Evolutionary conservation across 306 rosid species (phyloP).

Genomic region (Betula pendula): DNA sequence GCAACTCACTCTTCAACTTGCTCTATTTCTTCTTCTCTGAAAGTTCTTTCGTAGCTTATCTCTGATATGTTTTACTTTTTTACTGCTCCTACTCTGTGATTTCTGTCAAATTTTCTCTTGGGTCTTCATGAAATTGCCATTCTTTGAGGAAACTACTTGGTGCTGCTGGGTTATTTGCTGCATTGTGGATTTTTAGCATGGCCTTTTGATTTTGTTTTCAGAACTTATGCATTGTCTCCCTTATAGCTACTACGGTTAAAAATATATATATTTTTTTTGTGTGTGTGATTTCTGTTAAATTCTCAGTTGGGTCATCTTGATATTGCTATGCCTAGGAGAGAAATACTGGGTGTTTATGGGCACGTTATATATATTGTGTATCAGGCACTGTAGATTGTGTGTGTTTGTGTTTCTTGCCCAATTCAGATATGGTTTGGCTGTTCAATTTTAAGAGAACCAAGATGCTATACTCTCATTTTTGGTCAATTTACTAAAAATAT

Average conservation of each 20-base stretch:
- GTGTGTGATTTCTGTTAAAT: background rate
- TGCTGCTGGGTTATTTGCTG: background rate
- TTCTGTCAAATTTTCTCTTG: background rate
- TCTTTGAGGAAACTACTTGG: background rate
- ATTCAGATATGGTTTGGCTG: background rate
- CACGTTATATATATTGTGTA: background rate
- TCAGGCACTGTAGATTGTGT: background rate
- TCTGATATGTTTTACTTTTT: slow-evolving; percentile 1
- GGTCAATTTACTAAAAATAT: background rate
- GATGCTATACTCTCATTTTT: background rate
- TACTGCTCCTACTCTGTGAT: background rate
- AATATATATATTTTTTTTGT: background rate
- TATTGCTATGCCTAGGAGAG: background rate
- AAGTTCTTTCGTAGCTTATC: slow-evolving; percentile 26
- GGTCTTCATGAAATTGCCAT: slow-evolving; percentile 1
- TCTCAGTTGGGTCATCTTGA: background rate
- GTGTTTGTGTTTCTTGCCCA: background rate
- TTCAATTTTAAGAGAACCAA: slow-evolving; percentile 9
- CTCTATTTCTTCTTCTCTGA: slow-evolving; percentile 36
- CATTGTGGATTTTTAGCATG: background rate
- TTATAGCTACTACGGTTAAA: background rate
- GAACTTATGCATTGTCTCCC: too few relatives aligned
- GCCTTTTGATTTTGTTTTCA: background rate
- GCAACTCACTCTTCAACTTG: slow-evolving; percentile 5
- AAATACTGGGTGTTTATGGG: slow-evolving; percentile 4